phyloP scores from a whole-genome alignment of 805 yeast species.

The Candida nemodendra region DNA sequence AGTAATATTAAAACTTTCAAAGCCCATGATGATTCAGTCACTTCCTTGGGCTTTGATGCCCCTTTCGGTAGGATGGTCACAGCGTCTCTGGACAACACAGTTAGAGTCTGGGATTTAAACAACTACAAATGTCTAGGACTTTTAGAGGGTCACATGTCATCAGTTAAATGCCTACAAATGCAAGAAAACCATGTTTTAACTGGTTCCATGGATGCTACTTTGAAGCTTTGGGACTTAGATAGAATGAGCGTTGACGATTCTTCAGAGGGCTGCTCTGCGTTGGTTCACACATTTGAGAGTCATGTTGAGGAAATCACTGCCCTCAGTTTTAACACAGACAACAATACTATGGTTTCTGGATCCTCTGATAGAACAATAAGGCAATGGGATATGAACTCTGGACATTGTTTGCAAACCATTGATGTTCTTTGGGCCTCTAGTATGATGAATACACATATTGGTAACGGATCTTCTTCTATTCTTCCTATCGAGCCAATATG shows the following conservation, averaged over 20 bases:
- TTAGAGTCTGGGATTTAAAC: conserved; percentile 81
- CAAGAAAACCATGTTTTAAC: conserved; percentile 47
- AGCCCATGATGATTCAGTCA: conserved; percentile 54
- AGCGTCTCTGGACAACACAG: conserved; percentile 74
- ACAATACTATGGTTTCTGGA: conserved; percentile 59
- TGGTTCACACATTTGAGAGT: conserved; percentile 53
- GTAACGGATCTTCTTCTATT: conserved; percentile 3
- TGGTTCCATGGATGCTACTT: conserved; percentile 64
- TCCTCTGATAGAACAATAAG: conserved; percentile 70
- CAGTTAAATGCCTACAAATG: conserved; percentile 60
- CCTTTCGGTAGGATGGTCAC: conserved; percentile 78
- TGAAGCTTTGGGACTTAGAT: conserved; percentile 58
- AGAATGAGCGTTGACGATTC: conserved; percentile 24
- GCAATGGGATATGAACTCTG: conserved; percentile 70
- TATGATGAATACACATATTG: conserved; percentile 26
- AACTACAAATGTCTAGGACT: conserved; percentile 48
- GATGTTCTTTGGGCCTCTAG: conserved; percentile 64
- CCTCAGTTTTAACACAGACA: conserved; percentile 44
- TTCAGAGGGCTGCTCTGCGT: conserved; percentile 26
- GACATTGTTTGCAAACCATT: conserved; percentile 66
- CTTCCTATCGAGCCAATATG: conserved; percentile 10
- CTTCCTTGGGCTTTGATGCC: conserved; percentile 63
- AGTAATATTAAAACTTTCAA: conserved; percentile 47
- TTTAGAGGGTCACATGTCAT: conserved; percentile 59
- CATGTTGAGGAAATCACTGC: conserved; percentile 70